phyloP scores from a whole-genome alignment of 75 land plant species.

The Isoetes taiwanensis region DNA sequence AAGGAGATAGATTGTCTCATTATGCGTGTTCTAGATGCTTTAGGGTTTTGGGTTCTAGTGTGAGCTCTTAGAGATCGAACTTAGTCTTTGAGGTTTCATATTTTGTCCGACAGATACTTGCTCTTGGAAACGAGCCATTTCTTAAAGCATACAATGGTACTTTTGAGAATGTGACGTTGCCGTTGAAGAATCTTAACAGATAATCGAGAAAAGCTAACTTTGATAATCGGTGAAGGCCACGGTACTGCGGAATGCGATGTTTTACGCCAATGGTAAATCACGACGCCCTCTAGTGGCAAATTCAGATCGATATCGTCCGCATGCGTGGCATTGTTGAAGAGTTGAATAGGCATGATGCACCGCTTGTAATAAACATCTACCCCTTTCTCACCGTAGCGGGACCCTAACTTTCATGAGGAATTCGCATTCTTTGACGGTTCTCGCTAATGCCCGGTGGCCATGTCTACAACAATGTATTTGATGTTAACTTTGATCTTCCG shows the following conservation, averaged over 20 bases:
- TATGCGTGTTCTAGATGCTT: too few relatives aligned
- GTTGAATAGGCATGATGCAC: background rate
- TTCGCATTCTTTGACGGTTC: constrained; percentile 2
- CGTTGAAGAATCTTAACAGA: background rate
- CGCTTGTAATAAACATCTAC: background rate
- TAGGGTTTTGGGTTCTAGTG: too few relatives aligned
- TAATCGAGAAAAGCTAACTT: background rate
- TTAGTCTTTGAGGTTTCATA: too few relatives aligned
- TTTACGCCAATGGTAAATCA: background rate
- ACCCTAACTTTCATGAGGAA: background rate
- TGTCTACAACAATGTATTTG: constrained; percentile 1
- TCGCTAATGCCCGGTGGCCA: background rate
- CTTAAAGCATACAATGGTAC: background rate
- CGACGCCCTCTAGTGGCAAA: background rate
- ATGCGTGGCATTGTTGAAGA: background rate
- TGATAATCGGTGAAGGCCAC: background rate
- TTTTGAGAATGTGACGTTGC: background rate
- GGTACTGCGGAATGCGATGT: background rate
- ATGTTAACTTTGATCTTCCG: background rate
- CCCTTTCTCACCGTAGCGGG: background rate
- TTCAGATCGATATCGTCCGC: too few relatives aligned
- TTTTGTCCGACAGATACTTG: too few relatives aligned
- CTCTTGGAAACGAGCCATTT: constrained; percentile 2
- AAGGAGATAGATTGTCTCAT: too few relatives aligned
- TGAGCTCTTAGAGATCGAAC: too few relatives aligned